Percentiles rank a stretch among this genome's conserved stretches.
Evolutionary conservation across 129 eudicot genomes (phyloP).

Genomic region (Tanacetum coccineum): DNA sequence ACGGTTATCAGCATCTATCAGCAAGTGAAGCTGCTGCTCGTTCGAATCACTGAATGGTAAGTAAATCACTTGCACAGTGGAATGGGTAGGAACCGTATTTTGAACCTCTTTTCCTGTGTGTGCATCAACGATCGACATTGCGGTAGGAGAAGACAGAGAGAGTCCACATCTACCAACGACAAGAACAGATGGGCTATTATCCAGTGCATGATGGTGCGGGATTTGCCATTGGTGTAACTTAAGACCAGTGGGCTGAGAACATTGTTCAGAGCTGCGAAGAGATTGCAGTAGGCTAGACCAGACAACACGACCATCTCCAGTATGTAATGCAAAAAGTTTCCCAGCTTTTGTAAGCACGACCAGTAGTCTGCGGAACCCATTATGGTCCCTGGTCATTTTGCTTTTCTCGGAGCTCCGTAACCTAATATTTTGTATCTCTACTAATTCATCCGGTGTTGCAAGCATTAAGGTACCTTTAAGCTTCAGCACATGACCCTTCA

Average conservation of each 20-base stretch:
- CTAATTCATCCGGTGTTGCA: conserved; percentile 87
- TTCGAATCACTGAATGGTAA: conserved; percentile 77
- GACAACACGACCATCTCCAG: conserved; percentile 94
- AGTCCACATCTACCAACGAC: conserved; percentile 82
- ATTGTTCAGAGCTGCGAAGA: conserved; percentile 60
- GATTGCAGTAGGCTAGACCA: conserved; percentile 75
- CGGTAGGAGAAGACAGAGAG: conserved; percentile 49
- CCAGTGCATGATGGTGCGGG: conserved; percentile 96
- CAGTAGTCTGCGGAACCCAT: conserved; percentile 84
- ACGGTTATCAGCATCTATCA: conserved; percentile 56
- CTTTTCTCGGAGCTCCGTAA: conserved; percentile 80
- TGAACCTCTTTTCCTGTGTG: conserved; percentile 72
- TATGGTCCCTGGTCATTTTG: conserved; percentile 95
- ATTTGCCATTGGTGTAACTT: conserved; percentile 81
- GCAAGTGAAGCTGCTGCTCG: conserved; percentile 76
- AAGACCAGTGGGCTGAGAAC: conserved; percentile 58
- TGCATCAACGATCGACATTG: conserved; percentile 71
- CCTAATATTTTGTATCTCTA: conserved; percentile 67
- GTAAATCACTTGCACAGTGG: conserved; percentile 68
- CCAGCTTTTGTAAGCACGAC: conserved; percentile 89
- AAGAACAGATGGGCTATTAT: conserved; percentile 84
- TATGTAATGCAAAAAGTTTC: conserved; percentile 84
- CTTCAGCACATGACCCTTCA: conserved; percentile 93
- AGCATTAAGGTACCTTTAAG: conserved; percentile 96
- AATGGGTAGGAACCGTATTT: conserved; percentile 42